Conservation (phyloP, 2,329 filamentous ascomycete genomes). For the Aspergillus luchuensis region DNA sequence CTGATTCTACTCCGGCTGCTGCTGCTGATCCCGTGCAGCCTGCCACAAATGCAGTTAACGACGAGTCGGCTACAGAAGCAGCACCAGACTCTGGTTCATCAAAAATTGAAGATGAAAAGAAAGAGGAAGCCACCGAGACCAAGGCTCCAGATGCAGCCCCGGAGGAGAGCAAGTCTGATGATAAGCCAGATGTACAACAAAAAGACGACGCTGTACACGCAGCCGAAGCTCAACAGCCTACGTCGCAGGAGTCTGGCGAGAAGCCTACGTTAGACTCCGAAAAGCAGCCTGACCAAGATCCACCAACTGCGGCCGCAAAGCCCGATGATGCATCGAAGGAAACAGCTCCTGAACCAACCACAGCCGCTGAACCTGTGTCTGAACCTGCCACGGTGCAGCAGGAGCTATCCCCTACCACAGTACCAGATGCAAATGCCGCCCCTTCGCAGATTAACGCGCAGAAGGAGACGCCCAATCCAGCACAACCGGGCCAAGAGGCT, state of each 20-base stretch:
- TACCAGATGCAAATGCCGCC: neutral
- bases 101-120: neutral
- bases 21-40: conserved; percentile 6
- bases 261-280: conserved; percentile 9
- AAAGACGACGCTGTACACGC: conserved; percentile 9
- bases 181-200: conserved; percentile 1
- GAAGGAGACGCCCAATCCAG: neutral
- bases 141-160: neutral
- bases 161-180: neutral
- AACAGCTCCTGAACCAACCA: conserved; percentile 4
- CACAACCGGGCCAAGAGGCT: conserved; percentile 12
- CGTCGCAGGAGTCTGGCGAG: neutral
- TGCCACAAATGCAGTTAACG: neutral
- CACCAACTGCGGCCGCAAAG: neutral
- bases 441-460: conserved; percentile 10
- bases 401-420: conserved; percentile 3
- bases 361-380: conserved; percentile 10
- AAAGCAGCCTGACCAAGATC: conserved; percentile 4
- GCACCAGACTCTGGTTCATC: neutral
- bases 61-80: conserved; percentile 3
- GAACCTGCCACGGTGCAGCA: neutral
- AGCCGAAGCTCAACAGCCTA: neutral
- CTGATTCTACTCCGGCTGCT: neutral
- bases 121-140: neutral
- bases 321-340: conserved; percentile 7